Percentiles rank a stretch among this genome's conserved stretches.
Evolutionary conservation across 768 basidiomycete species (phyloP).

Genomic region (Psilocybe sp.): DNA sequence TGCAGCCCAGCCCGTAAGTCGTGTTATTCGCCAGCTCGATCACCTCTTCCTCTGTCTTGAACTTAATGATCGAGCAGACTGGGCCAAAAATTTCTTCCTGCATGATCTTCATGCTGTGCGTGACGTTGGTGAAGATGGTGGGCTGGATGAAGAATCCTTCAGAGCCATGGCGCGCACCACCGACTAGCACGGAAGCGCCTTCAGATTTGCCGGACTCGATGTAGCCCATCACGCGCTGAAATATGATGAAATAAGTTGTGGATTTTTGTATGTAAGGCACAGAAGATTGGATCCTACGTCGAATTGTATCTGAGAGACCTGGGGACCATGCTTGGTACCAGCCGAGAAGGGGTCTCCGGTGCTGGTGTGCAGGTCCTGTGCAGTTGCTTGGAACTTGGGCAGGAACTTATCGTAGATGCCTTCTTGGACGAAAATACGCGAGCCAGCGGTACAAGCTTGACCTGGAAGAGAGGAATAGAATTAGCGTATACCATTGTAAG

Average conservation of each 20-base stretch:
- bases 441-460: conserved; percentile 78
- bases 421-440: conserved; percentile 80
- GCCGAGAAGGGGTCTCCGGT: conserved; percentile 63
- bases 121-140: conserved; percentile 70
- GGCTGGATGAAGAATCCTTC: conserved; percentile 67
- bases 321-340: conserved; percentile 64
- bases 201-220: conserved; percentile 71
- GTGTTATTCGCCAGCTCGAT: conserved; percentile 82
- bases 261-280: not conserved
- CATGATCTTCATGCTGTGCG: conserved; percentile 72
- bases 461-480: conserved; percentile 30
- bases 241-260: conserved; percentile 8
- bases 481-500: conserved; percentile 25
- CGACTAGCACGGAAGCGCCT: conserved; percentile 65
- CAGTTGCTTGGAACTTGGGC: conserved; percentile 38
- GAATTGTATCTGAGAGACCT: conserved; percentile 67
- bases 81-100: conserved; percentile 80
- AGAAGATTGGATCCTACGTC: conserved; percentile 38
- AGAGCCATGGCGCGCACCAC: conserved; percentile 54
- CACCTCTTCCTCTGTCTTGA: conserved; percentile 67
- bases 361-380: conserved; percentile 31
- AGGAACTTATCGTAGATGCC: conserved; percentile 80
- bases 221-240: conserved; percentile 71
- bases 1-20: conserved; percentile 80
- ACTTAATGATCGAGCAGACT: conserved; percentile 73